Percentiles rank a stretch among this genome's conserved stretches.
These are phyloP conservation scores for Saccharomyces mikatae DNA, from an alignment of 805 yeast species.

Conservation along the genomic window DNA sequence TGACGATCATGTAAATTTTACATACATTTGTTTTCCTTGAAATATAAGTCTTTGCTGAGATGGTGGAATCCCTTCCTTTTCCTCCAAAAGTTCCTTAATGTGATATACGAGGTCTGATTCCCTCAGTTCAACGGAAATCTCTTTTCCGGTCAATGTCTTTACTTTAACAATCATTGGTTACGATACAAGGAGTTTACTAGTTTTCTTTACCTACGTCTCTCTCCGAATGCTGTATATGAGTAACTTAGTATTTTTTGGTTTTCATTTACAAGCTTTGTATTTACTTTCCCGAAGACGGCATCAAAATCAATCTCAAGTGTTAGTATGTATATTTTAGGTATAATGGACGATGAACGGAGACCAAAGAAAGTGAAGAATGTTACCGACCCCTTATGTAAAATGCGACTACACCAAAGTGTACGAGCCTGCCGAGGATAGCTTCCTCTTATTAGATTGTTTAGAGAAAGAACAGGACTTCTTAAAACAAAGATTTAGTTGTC, in stretches of 20 bases:
- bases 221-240: background rate
- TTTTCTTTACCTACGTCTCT: background rate
- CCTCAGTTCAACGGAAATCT: conserved; percentile 30
- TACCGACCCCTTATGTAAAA: conserved; percentile 66
- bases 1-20: conserved; percentile 8
- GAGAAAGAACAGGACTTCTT: conserved; percentile 48
- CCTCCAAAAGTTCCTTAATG: conserved; percentile 87
- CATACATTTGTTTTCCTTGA: conserved; percentile 83
- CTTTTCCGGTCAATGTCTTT: conserved; percentile 30
- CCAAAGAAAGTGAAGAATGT: conserved; percentile 37
- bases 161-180: conserved; percentile 20
- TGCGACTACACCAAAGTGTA: conserved; percentile 69
- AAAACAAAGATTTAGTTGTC: conserved; percentile 18
- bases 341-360: background rate
- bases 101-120: conserved; percentile 42
- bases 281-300: background rate
- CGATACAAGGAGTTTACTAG: background rate
- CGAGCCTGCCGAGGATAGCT: conserved; percentile 93
- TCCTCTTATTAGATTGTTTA: conserved; percentile 69
- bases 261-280: background rate
- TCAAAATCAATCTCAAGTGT: background rate
- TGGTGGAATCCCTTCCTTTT: conserved; percentile 95
- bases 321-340: background rate
- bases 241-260: background rate
- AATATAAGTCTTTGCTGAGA: conserved; percentile 86